These are phyloP conservation scores for Tricholoma sp. DNA, from an alignment of 768 basidiomycete genomes.

Conservation along the genomic window DNA sequence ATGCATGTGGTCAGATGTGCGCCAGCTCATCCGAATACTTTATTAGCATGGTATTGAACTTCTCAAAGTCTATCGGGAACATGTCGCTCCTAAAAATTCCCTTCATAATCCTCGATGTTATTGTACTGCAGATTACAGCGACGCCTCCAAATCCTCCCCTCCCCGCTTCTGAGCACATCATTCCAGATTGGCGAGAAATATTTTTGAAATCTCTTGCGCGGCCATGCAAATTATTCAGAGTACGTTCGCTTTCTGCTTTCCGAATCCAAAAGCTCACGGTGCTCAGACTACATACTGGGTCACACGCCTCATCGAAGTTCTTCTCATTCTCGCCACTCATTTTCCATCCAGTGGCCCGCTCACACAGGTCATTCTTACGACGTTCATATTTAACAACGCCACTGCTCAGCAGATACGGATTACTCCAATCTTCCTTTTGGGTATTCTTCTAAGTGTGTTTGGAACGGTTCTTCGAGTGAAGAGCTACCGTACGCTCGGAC, in stretches of 20 bases:
- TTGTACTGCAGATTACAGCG: conserved; percentile 33
- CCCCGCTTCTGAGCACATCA: conserved; percentile 16
- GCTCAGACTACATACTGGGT: conserved; percentile 24
- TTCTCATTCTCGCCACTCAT: conserved; percentile 22
- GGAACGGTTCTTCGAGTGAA: conserved; percentile 28
- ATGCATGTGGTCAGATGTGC: not conserved
- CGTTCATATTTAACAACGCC: conserved; percentile 10
- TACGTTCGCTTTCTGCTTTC: conserved; percentile 8
- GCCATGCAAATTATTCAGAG: conserved; percentile 25
- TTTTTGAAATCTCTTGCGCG: conserved; percentile 24
- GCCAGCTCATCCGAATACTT: not conserved
- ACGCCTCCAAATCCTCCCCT: conserved; percentile 30
- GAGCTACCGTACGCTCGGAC: conserved; percentile 32
- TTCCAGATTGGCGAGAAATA: conserved; percentile 30
- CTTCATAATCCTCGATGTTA: conserved; percentile 27
- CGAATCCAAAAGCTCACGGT: not conserved
- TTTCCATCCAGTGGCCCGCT: conserved; percentile 12
- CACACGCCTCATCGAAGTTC: conserved; percentile 22
- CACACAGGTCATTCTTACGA: conserved; percentile 14
- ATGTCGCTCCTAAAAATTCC: conserved; percentile 30
- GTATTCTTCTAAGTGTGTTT: conserved; percentile 23
- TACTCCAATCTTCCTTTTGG: conserved; percentile 25
- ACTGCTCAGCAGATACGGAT: conserved; percentile 16
- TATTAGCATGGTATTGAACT: not conserved
- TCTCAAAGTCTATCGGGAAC: too few species aligned